A percentile compares a stretch with the other conserved stretches of the same genome.
Evolutionary conservation across 331 rosid species (phyloP).

Genomic region (Malus hybrid): DNA sequence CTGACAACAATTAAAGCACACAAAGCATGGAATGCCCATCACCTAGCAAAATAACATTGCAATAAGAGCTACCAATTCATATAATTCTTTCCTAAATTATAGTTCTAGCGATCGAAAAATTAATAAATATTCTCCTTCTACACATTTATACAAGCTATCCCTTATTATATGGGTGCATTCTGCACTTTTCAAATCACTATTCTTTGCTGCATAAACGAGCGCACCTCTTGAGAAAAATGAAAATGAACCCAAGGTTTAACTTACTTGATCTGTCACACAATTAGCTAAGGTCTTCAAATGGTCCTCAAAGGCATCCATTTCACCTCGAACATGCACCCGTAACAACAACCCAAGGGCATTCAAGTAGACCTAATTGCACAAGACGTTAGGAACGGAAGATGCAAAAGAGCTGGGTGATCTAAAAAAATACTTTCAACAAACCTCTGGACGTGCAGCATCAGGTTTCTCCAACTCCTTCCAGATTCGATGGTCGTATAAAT

Average conservation of each 20-base stretch:
- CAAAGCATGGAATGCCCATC: background rate
- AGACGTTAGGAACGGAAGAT: conserved; percentile 7
- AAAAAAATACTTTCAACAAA: conserved; percentile 9
- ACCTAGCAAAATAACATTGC: background rate
- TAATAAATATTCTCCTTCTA: background rate
- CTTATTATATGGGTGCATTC: background rate
- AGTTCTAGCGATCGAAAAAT: background rate
- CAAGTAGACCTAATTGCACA: conserved; percentile 50
- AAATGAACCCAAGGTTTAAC: conserved; percentile 9
- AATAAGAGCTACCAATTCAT: background rate
- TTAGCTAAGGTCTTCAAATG: conserved; percentile 45
- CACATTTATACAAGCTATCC: background rate
- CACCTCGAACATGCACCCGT: conserved; percentile 57
- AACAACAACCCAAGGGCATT: conserved; percentile 68
- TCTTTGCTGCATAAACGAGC: background rate
- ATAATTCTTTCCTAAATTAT: background rate
- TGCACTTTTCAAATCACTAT: background rate
- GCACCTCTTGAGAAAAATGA: background rate
- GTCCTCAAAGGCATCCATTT: conserved; percentile 33
- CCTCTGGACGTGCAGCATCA: conserved; percentile 50
- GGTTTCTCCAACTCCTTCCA: conserved; percentile 79
- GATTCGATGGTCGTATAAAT: conserved; percentile 59
- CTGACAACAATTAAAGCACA: background rate
- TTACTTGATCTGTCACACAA: conserved; percentile 51
- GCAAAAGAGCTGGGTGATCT: background rate